Conservation (phyloP, 352 stramenopile genomes). For the Elongisporangium senticosum region DNA sequence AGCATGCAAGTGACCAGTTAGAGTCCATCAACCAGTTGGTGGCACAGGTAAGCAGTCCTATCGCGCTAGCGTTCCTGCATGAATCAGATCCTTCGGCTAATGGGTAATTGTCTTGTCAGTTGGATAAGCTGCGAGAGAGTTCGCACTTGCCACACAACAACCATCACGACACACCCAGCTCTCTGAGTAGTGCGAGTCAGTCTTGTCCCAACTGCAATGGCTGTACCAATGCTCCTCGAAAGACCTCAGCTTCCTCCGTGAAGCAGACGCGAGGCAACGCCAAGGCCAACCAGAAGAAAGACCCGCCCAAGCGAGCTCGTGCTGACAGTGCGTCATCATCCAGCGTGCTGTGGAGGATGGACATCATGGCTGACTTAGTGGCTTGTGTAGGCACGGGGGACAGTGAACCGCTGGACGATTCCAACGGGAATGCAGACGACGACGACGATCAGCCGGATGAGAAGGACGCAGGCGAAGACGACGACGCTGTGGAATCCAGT, state of each 20-base stretch:
- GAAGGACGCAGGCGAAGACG: conserved; percentile 32
- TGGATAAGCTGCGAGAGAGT: conserved; percentile 63
- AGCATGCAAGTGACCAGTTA: conserved; percentile 69
- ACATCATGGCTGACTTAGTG: neutral
- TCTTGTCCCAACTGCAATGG: neutral
- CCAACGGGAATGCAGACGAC: conserved; percentile 16
- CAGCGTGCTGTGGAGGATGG: neutral
- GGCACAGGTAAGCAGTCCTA: conserved; percentile 31
- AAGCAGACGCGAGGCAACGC: neutral
- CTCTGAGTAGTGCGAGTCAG: conserved; percentile 7
- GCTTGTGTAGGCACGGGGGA: neutral
- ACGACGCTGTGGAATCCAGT: conserved; percentile 41
- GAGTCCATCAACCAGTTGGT: conserved; percentile 83
- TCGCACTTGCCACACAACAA: neutral
- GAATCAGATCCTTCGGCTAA: neutral
- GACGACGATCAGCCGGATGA: conserved; percentile 14
- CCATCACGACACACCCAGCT: neutral
- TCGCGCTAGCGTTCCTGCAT: neutral
- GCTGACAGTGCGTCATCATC: neutral
- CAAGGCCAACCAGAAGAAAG: neutral
- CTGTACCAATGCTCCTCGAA: neutral
- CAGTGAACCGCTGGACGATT: conserved; percentile 8
- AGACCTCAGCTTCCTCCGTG: neutral
- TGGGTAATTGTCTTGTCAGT: conserved; percentile 9
- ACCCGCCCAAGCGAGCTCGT: neutral